Evolutionary conservation across 192 early-diverging fungal genomes (phyloP).

Genomic region (Coemansia sp.): DNA sequence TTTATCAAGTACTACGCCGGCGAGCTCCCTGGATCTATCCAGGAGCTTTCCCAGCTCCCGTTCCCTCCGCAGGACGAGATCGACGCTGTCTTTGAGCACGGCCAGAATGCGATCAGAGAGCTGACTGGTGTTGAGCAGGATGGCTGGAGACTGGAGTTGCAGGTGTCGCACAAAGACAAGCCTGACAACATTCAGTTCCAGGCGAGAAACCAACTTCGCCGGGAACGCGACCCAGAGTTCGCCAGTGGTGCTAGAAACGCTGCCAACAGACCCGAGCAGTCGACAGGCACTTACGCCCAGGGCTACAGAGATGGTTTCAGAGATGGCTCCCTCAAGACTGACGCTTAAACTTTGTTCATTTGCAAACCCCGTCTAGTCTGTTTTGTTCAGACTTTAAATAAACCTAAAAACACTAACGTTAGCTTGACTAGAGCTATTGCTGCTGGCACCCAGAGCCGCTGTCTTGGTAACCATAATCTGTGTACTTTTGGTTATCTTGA

Average conservation of each 20-base stretch:
- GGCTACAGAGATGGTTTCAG: conserved; percentile 41
- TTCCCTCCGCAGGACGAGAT: conserved; percentile 21
- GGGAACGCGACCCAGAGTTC: conserved; percentile 9
- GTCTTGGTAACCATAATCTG: conserved; percentile 5
- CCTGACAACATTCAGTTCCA: conserved; percentile 49
- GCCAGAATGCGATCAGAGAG: conserved; percentile 17
- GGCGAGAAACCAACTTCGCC: conserved; percentile 22
- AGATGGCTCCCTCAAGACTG: background rate
- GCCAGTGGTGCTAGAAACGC: background rate
- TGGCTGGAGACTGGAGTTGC: conserved; percentile 8
- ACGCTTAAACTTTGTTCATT: background rate
- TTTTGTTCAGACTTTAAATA: background rate
- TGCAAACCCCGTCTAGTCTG: background rate
- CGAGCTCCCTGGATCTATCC: conserved; percentile 34
- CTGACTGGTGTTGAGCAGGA: conserved; percentile 13
- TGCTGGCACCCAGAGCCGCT: conserved; percentile 4
- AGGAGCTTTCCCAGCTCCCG: conserved; percentile 35
- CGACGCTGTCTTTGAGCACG: conserved; percentile 11
- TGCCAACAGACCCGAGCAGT: too few relatives aligned
- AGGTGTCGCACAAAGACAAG: conserved; percentile 18
- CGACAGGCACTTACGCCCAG: conserved; percentile 12
- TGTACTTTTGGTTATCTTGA: background rate
- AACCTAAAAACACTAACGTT: conserved; percentile 3
- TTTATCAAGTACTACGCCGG: conserved; percentile 43
- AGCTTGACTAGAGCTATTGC: background rate